These are phyloP conservation scores for Globisporangium paroecandrum DNA, from an alignment of 352 stramenopile species.

Conservation along the genomic window DNA sequence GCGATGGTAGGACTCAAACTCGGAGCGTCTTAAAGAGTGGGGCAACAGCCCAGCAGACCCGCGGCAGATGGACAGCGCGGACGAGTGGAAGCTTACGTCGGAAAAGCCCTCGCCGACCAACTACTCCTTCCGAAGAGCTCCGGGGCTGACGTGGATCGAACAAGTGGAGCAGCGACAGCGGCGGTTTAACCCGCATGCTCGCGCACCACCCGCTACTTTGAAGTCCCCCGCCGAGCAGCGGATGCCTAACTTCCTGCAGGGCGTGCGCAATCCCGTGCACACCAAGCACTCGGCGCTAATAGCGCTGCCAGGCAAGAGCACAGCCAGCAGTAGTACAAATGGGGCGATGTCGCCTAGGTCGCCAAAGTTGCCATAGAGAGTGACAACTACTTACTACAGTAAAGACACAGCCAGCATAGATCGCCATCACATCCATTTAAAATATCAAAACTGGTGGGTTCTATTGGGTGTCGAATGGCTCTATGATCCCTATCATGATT, in stretches of 20 bases:
- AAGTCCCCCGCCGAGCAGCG: conserved; percentile 25
- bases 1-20: conserved; percentile 17
- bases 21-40: conserved; percentile 50
- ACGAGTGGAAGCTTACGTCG: conserved; percentile 61
- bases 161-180: conserved; percentile 53
- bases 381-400: too few species aligned
- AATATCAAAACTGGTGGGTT: conserved; percentile 7
- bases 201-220: conserved; percentile 1
- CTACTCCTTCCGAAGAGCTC: conserved; percentile 56
- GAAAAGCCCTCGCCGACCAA: conserved; percentile 53
- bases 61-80: conserved; percentile 48
- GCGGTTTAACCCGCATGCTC: conserved; percentile 36
- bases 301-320: not conserved
- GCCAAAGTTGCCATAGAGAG: not conserved
- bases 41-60: conserved; percentile 28
- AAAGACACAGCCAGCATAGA: not conserved
- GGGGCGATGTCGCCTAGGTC: not conserved
- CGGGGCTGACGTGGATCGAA: conserved; percentile 62
- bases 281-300: conserved; percentile 18
- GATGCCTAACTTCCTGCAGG: conserved; percentile 52
- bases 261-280: conserved; percentile 36
- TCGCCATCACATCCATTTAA: not conserved
- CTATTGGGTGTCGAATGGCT: not conserved
- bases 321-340: not conserved
- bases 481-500: not conserved